Evolutionary conservation across 2,329 filamentous ascomycete genomes (phyloP), one percentile per base, ranked within the genome.

Genomic region (Fusarium domesticum): DNA sequence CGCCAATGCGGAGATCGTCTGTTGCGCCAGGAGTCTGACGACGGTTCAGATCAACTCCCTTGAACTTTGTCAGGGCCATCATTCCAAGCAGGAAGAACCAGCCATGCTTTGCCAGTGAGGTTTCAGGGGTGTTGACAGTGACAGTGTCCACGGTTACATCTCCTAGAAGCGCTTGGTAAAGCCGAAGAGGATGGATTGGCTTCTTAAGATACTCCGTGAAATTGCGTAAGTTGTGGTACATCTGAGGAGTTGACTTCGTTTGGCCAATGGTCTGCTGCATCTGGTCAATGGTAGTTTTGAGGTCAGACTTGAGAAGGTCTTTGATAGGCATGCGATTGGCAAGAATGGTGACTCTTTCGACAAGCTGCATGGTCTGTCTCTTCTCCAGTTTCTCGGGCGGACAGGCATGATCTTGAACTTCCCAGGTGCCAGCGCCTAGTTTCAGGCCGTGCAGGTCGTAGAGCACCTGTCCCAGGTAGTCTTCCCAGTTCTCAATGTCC

Each of bases 51-150:
- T 73, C 87, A 63, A 79, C 77, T 23, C 72, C 76, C 54, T 81
- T 82, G 64, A 95, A 97, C 59, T 90, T 95, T 34, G 86, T 89
- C 44, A 97, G 76, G 3, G 89, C 84, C 43, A 95, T 87, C 75
- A 93, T 87, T 16, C 92, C 92, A 50, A 95, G 80, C 20, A 96
- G 71, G 64, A 93, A 96, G 64, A 89, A 96, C 92, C 92, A 97
- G 35, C 90, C 88, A 54, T 89, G 86, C 18, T 81, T 81, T 0
- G 91, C 90, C 25, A 95, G 70, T 1, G 80, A 78, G 40, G 83
- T 84, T 45, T 93, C 86, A 0, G 80, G 76, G 2, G 78, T 76
- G 35, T 84, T 80, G 6, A 91, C 83, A 0, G 80, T 75, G 5
- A 88, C 77, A 2, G 86, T 82, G 46, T 91, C 82, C 17, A 95